These are phyloP conservation scores for Cicer pinnatifidum DNA, from an alignment of 306 rosid species.

Conservation along the genomic window DNA sequence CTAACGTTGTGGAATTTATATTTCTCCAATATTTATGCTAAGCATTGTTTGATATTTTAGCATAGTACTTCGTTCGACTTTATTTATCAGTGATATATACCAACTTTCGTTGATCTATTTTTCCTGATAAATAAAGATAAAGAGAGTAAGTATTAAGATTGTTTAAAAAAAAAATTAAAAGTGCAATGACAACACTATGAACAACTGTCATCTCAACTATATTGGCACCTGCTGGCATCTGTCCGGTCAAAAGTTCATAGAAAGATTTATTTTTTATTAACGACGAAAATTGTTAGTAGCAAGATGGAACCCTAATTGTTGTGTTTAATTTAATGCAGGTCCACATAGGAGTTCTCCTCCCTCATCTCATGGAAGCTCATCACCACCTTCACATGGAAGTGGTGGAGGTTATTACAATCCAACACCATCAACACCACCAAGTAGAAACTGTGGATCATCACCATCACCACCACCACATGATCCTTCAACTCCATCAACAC, in stretches of 20 bases:
- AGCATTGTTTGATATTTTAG: not conserved
- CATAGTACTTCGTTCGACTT: too few species aligned
- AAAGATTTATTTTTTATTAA: too few species aligned
- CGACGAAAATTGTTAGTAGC: too few species aligned
- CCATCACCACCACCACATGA: constrained; percentile 49
- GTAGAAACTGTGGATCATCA: constrained; percentile 54
- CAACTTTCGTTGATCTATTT: too few species aligned
- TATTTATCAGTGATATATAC: too few species aligned
- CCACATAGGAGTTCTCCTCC: constrained; percentile 62
- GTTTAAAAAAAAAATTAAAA: too few species aligned
- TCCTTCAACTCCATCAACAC: constrained; percentile 48
- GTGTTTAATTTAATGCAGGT: constrained; percentile 43
- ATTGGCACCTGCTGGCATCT: too few species aligned
- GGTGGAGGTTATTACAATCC: constrained; percentile 54
- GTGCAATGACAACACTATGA: too few species aligned
- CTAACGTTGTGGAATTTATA: constrained; percentile 3
- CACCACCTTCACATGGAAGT: constrained; percentile 59
- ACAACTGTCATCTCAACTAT: too few species aligned
- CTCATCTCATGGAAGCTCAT: constrained; percentile 50
- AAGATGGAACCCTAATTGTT: too few species aligned
- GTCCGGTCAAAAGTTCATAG: not conserved
- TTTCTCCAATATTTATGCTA: not conserved
- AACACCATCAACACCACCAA: constrained; percentile 66
- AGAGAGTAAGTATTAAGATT: too few species aligned
- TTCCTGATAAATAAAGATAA: too few species aligned